These are phyloP conservation scores for Nicotiana tomentosiformis DNA, from an alignment of 257 asterid species.

Conservation along the genomic window DNA sequence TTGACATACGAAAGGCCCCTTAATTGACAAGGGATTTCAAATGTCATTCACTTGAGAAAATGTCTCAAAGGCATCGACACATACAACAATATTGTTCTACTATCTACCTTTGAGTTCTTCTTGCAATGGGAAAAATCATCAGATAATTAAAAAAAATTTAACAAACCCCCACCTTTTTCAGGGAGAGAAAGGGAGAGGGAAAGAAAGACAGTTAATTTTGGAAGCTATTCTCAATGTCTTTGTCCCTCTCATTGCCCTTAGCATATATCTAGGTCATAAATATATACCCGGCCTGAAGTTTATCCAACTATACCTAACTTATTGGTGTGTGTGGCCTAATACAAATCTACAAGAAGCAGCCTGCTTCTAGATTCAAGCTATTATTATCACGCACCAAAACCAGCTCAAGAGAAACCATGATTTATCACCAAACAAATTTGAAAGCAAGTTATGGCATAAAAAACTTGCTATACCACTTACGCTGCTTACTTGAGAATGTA, in stretches of 20 bases:
- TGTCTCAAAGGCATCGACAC: background rate
- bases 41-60: background rate
- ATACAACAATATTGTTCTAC: background rate
- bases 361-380: background rate
- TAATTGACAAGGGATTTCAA: background rate
- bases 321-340: background rate
- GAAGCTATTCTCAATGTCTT: background rate
- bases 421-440: background rate
- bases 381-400: background rate
- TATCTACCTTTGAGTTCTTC: background rate
- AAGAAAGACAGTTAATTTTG: background rate
- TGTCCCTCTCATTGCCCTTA: background rate
- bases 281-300: background rate
- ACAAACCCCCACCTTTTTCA: background rate
- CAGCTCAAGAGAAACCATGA: background rate
- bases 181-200: background rate
- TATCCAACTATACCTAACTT: background rate
- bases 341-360: background rate
- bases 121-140: background rate
- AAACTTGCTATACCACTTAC: conserved; percentile 10
- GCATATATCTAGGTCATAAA: background rate
- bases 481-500: conserved; percentile 85
- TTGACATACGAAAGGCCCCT: background rate
- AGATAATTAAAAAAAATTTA: background rate
- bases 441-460: background rate